Base-by-base conservation (phyloP, 139 green algal species). In the Gonium pectorale region DNA sequence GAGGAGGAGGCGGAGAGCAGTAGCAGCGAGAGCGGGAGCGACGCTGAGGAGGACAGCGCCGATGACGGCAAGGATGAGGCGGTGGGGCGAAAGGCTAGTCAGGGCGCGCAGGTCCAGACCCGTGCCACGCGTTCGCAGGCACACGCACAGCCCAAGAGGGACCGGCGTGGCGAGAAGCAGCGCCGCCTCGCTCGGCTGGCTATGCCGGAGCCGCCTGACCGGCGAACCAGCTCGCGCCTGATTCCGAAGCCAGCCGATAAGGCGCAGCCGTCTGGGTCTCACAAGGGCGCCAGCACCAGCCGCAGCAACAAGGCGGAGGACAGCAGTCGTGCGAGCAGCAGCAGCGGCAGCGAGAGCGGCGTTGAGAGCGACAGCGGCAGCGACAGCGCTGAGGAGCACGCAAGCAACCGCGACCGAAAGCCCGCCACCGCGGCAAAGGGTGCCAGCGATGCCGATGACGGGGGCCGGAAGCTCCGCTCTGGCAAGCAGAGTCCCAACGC, bases 331-430 rank as follows among this genome's bases (percentile, higher is more conserved):
- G n/a, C n/a, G n/a, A n/a, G n/a, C n/a, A 81, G 49, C 52, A 60
- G 41, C 68, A 80, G 59, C 41, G 46, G 59, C 49, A 84, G 63
- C 64, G 83, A 70, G 38, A 88, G 73, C 83, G 77, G 66, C 3
- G 52, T 40, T 37, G 41, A 56, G 24, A 15, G n/a, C n/a, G n/a
- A n/a, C n/a, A n/a, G n/a, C n/a, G 73, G 64, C 49, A 84, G 63
- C 64, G 83, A 70, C 38, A 88, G 73, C 83, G 77, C 66, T 1
- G 52, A 41, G 56, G 41, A 56, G 24, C 37, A n/a, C n/a, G n/a
- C n/a, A n/a, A n/a, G n/a, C n/a, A n/a, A n/a, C n/a, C n/a, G n/a
- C n/a, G n/a, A n/a, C n/a, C n/a, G n/a, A n/a, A n/a, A n/a, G n/a
- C n/a, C n/a, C n/a, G n/a, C n/a, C n/a, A n/a, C 54, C 5, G 59